Conservation (phyloP, 2,329 filamentous ascomycete genomes). For the Alternaria sp. region DNA sequence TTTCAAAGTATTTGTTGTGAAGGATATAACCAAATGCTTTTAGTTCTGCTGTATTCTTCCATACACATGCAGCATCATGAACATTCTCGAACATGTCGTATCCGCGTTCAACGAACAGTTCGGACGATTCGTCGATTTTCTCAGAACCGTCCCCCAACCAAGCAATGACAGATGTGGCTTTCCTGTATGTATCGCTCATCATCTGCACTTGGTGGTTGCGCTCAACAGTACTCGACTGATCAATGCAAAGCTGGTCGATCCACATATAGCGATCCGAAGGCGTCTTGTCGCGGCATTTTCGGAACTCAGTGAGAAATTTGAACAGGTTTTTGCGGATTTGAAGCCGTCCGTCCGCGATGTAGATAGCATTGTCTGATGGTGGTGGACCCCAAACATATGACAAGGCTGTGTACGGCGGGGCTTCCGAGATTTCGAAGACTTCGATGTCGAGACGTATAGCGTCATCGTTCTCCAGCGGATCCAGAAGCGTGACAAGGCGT, state of each 20-base stretch:
- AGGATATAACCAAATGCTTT: not conserved
- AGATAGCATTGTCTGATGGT: not conserved
- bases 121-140: fast-evolving
- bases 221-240: not conserved
- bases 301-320: not conserved
- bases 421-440: not conserved
- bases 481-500: not conserved
- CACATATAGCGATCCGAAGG: fast-evolving
- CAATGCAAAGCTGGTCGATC: not conserved
- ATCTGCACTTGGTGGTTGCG: not conserved
- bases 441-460: not conserved
- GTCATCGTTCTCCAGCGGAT: not conserved
- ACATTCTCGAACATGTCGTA: not conserved
- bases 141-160: not conserved
- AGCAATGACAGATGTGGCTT: not conserved
- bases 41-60: fast-evolving
- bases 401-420: not conserved
- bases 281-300: not conserved
- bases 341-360: not conserved
- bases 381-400: not conserved
- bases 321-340: not conserved
- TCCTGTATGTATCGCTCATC: not conserved
- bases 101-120: not conserved
- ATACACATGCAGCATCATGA: not conserved
- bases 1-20: fast-evolving